A percentile compares a stretch with the other conserved stretches of the same genome.
phyloP scores from a whole-genome alignment of 495 filamentous ascomycete genomes.

The Venustampulla echinocandica region DNA sequence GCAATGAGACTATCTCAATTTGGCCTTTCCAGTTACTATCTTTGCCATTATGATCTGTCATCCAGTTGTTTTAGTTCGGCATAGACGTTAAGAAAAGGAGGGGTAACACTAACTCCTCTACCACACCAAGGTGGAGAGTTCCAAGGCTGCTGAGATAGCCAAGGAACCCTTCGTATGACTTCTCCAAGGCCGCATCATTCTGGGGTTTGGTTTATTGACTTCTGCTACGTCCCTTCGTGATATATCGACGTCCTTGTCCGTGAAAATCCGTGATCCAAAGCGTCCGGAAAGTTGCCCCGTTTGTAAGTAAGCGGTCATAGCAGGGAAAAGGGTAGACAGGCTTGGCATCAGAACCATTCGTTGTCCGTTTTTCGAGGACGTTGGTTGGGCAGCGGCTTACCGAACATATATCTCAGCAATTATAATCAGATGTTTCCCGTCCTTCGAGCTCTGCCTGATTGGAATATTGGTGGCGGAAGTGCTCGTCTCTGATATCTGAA shows the following conservation, averaged over 20 bases:
- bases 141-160: too few species aligned
- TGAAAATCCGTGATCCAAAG: not conserved
- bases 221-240: not conserved
- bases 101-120: too few species aligned
- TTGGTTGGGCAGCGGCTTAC: not conserved
- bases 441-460: conserved; percentile 9
- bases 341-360: not conserved
- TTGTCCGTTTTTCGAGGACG: not conserved
- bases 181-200: not conserved
- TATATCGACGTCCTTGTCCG: too few species aligned
- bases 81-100: too few species aligned
- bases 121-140: too few species aligned
- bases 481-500: conserved; percentile 13
- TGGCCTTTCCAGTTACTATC: too few species aligned
- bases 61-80: too few species aligned
- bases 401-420: conserved; percentile 8
- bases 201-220: not conserved
- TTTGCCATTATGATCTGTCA: too few species aligned
- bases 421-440: not conserved
- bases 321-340: not conserved
- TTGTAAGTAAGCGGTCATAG: not conserved
- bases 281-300: not conserved
- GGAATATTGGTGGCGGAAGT: conserved; percentile 12
- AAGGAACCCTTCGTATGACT: too few species aligned
- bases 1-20: too few species aligned